These are phyloP conservation scores for Lolium rigidum DNA, from an alignment of 176 grass and related monocot species.

Conservation along the genomic window DNA sequence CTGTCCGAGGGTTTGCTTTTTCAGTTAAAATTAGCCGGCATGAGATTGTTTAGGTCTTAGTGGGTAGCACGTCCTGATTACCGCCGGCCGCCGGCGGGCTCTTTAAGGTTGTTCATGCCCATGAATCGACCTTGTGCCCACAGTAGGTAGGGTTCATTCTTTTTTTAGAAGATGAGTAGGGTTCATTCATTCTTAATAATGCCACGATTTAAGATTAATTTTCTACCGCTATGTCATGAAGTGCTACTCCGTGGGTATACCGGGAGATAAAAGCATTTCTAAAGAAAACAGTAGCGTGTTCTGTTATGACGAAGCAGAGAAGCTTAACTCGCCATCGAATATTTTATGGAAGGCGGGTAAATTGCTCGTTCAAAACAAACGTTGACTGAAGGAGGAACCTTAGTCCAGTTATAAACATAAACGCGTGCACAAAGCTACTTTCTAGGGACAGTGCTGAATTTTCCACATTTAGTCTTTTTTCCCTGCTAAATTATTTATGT, in stretches of 20 bases:
- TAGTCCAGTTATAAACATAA: slow-evolving; percentile 4
- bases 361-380: slow-evolving; percentile 27
- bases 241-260: background rate
- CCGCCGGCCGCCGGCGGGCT: no score
- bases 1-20: background rate
- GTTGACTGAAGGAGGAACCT: background rate
- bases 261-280: background rate
- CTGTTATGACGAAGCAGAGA: slow-evolving; percentile 24
- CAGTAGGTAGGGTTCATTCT: background rate
- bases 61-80: background rate
- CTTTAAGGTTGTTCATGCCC: background rate
- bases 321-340: slow-evolving; percentile 12
- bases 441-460: background rate
- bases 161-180: background rate
- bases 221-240: background rate
- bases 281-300: slow-evolving; percentile 17
- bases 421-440: background rate
- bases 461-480: slow-evolving; percentile 35
- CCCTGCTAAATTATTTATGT: slow-evolving; percentile 30
- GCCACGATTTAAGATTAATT: slow-evolving; percentile 16
- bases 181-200: background rate
- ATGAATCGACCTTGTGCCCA: background rate
- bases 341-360: background rate
- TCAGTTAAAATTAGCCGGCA: no score
- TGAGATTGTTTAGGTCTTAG: background rate